Conservation (phyloP, 1,284 basidiomycete species). For the Salmacisia buchloeana region DNA sequence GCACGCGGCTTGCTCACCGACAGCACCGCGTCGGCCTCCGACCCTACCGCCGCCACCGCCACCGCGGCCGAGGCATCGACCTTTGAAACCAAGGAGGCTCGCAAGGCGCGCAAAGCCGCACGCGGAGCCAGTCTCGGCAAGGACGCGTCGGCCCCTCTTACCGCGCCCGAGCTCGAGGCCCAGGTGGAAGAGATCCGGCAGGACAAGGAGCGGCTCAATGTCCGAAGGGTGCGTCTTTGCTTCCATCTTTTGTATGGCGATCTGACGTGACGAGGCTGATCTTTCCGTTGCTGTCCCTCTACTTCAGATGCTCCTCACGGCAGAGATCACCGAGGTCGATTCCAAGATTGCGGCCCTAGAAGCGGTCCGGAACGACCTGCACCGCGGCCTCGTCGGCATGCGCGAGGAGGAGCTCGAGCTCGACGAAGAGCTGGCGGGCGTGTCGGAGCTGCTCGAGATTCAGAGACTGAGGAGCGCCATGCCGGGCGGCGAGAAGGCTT, state of each 20-base stretch:
- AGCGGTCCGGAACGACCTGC: slow-evolving; percentile 70
- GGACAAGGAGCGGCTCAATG: slow-evolving; percentile 40
- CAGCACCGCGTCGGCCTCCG: slow-evolving; percentile 19
- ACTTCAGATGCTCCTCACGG: slow-evolving; percentile 56
- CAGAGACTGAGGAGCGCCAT: slow-evolving; percentile 42
- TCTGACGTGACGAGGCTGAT: background rate
- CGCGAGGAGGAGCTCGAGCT: slow-evolving; percentile 94
- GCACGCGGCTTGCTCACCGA: slow-evolving; percentile 40
- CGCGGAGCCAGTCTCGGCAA: slow-evolving; percentile 10
- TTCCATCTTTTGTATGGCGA: background rate
- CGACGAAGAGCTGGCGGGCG: slow-evolving; percentile 62
- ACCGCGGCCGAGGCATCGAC: slow-evolving; percentile 2
- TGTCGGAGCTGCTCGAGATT: slow-evolving; percentile 39
- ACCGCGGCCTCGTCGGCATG: slow-evolving; percentile 74
- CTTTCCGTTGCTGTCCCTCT: background rate
- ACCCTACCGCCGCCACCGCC: slow-evolving; percentile 13
- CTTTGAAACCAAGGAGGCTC: slow-evolving; percentile 14
- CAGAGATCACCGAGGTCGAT: slow-evolving; percentile 79
- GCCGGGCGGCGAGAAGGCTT: slow-evolving; percentile 32
- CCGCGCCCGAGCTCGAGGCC: slow-evolving; percentile 35
- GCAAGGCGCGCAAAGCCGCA: slow-evolving; percentile 25
- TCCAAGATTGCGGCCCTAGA: slow-evolving; percentile 81
- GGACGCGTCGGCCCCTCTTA: slow-evolving; percentile 15
- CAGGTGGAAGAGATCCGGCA: slow-evolving; percentile 41
- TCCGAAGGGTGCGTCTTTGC: slow-evolving; percentile 11